Percentiles rank a stretch among this genome's conserved stretches.
phyloP scores from a whole-genome alignment of 225 moss, liverwort and hornwort species.

The Pseudisothecium myosuroides region DNA sequence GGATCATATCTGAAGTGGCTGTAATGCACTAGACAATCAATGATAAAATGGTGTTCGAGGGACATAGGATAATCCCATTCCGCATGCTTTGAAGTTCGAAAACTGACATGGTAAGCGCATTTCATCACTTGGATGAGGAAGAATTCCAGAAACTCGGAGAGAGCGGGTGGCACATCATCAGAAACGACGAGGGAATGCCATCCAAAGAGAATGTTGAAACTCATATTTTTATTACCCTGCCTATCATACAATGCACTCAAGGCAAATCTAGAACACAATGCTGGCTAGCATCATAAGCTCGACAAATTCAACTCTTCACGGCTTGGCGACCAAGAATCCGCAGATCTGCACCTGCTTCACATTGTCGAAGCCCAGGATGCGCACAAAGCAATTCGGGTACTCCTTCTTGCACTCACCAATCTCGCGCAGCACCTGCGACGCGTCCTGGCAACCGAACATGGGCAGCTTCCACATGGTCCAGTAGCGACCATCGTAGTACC shows the following conservation, averaged over 20 bases:
- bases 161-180: too few relatives aligned
- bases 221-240: neutral
- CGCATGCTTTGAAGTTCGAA: accelerated
- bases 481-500: slow-evolving; percentile 65
- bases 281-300: neutral
- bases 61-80: too few relatives aligned
- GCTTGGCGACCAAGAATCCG: slow-evolving; percentile 14
- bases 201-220: too few relatives aligned
- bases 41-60: too few relatives aligned
- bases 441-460: slow-evolving; percentile 7
- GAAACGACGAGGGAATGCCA: neutral
- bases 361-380: slow-evolving; percentile 44
- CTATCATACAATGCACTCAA: neutral
- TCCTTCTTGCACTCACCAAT: slow-evolving; percentile 18
- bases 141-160: too few relatives aligned
- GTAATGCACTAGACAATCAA: too few relatives aligned
- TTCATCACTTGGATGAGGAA: neutral
- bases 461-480: slow-evolving; percentile 80
- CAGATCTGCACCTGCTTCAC: slow-evolving; percentile 15
- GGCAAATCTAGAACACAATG: neutral
- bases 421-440: slow-evolving; percentile 32
- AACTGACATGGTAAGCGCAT: neutral
- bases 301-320: neutral
- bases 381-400: slow-evolving; percentile 24
- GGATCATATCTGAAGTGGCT: neutral